These are phyloP conservation scores for Populus hybrid DNA, from an alignment of 441 rosid species.

Conservation along the genomic window DNA sequence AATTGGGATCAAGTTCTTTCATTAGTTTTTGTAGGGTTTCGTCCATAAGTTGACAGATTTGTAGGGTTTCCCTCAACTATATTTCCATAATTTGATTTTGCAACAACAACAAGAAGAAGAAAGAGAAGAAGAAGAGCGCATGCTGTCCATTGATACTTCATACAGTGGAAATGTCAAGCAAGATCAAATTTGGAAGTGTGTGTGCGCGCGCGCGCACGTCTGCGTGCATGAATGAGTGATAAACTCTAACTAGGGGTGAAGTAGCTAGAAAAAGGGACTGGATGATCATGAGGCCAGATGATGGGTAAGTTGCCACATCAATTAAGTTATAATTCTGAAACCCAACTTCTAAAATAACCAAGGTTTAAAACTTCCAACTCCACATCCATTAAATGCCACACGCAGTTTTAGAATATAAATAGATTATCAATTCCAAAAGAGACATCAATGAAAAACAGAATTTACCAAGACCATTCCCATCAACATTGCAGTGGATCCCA, in stretches of 20 bases:
- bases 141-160: not conserved
- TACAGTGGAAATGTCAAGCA: not conserved
- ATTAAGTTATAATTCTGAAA: not conserved
- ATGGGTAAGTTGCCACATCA: not conserved
- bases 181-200: not conserved
- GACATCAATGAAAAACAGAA: conserved; percentile 14
- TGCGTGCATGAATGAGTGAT: not conserved
- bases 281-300: not conserved
- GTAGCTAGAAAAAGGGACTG: not conserved
- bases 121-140: not conserved
- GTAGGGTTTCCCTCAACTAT: too few species aligned
- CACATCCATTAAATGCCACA: conserved; percentile 1
- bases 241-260: not conserved
- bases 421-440: not conserved
- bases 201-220: too few species aligned
- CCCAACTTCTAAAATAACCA: not conserved
- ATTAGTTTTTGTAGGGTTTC: not conserved
- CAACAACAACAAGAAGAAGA: not conserved
- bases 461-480: conserved; percentile 97
- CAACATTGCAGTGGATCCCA: conserved; percentile 88
- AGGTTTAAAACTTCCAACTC: not conserved
- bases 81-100: too few species aligned
- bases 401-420: not conserved
- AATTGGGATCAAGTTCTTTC: not conserved
- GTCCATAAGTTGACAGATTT: not conserved